Conservation (phyloP, 1,139 yeast species). For the Candida glucosophila region DNA sequence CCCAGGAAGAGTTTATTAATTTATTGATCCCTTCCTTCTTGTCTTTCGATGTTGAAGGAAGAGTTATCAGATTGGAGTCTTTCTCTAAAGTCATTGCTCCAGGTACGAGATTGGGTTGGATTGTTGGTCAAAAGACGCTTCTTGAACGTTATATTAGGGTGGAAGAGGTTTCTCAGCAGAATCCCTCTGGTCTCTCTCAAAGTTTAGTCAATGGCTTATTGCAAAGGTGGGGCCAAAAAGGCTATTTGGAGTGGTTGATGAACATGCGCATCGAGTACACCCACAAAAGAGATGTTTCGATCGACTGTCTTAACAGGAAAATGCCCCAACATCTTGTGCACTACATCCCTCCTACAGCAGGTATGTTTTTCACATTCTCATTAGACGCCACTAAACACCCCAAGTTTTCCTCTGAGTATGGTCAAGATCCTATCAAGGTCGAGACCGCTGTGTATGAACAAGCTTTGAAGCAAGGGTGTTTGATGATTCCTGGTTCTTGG, state of each 20-base stretch:
- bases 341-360: slow-evolving; percentile 75
- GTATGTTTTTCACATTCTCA: slow-evolving; percentile 82
- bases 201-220: slow-evolving; percentile 52
- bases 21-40: slow-evolving; percentile 74
- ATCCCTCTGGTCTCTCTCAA: slow-evolving; percentile 77
- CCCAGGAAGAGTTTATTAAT: slow-evolving; percentile 51
- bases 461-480: slow-evolving; percentile 56
- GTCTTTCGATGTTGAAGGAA: slow-evolving; percentile 75
- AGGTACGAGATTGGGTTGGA: slow-evolving; percentile 87
- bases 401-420: slow-evolving; percentile 42
- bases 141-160: slow-evolving; percentile 63
- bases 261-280: slow-evolving; percentile 79
- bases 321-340: slow-evolving; percentile 51
- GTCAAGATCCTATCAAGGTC: slow-evolving; percentile 47
- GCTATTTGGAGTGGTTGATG: slow-evolving; percentile 78
- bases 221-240: slow-evolving; percentile 40
- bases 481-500: slow-evolving; percentile 90
- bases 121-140: slow-evolving; percentile 61
- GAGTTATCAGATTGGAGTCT: slow-evolving; percentile 86
- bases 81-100: slow-evolving; percentile 92
- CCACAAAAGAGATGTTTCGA: slow-evolving; percentile 60
- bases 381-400: slow-evolving; percentile 79
- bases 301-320: slow-evolving; percentile 53
- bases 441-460: slow-evolving; percentile 60
- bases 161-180: slow-evolving; percentile 78